Conservation (phyloP, 2,329 filamentous ascomycete species). For the Trichophyton benhamiae region DNA sequence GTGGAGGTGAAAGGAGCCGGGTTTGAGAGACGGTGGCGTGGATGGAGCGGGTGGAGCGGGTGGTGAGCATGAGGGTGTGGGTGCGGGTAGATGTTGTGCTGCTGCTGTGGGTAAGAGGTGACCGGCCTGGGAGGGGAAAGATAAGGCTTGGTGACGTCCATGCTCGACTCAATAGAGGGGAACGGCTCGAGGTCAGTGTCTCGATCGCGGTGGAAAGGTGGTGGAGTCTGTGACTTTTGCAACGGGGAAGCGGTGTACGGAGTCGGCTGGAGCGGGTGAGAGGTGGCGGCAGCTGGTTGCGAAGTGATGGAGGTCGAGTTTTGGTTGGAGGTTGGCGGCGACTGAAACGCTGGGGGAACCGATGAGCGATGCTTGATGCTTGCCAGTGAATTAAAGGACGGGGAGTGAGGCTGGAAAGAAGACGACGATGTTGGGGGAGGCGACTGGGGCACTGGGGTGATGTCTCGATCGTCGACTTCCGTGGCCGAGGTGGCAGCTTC, state of each 20-base stretch:
- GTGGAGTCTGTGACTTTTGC: slow-evolving; percentile 77
- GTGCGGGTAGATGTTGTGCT: slow-evolving; percentile 14
- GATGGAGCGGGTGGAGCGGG: slow-evolving; percentile 24
- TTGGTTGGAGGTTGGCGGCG: slow-evolving; percentile 29
- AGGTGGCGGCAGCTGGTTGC: slow-evolving; percentile 23
- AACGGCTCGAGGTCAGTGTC: slow-evolving; percentile 62
- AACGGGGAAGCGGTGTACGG: slow-evolving; percentile 77
- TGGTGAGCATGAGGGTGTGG: slow-evolving; percentile 14
- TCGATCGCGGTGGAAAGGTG: slow-evolving; percentile 42
- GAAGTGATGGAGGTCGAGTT: slow-evolving; percentile 16
- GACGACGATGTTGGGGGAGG: slow-evolving; percentile 11
- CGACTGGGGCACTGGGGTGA: slow-evolving; percentile 55
- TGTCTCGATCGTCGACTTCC: slow-evolving; percentile 71
- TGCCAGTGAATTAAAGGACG: slow-evolving; percentile 29
- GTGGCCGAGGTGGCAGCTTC: slow-evolving; percentile 88
- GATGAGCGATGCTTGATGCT: slow-evolving; percentile 44
- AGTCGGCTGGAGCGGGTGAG: slow-evolving; percentile 32
- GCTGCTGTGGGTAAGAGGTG: slow-evolving; percentile 1
- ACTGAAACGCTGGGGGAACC: slow-evolving; percentile 48
- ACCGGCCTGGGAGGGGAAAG: neutral
- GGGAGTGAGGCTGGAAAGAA: slow-evolving; percentile 25
- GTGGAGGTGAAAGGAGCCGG: slow-evolving; percentile 42
- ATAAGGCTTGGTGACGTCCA: slow-evolving; percentile 35
- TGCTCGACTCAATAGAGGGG: slow-evolving; percentile 74
- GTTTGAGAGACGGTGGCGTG: slow-evolving; percentile 32